Evolutionary conservation across 108 stramenopile genomes (phyloP), one percentile per base, ranked within the genome.

Genomic region (Epipyxis sp.): DNA sequence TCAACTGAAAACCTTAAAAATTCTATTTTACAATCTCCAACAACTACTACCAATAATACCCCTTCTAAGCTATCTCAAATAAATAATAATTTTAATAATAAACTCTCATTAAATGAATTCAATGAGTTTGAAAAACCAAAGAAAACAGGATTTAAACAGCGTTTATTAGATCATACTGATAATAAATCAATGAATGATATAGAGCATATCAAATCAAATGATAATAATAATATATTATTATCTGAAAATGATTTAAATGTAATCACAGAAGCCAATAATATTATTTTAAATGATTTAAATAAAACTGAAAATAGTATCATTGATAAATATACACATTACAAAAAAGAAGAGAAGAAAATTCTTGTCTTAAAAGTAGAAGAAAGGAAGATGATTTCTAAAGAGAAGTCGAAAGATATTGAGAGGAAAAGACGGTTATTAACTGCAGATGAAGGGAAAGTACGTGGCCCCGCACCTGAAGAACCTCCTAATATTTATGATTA

Each of bases 401-500:
- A 68, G 65, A 37, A 41, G 20, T 68, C 65, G 20, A 20, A 6
- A 6, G 32, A 74, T 27, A 74, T 74, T 74, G 71, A 74, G 34
- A 37, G 71, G n/a, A 74, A 74, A 57, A 13, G 71, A 35, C 71
- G 71, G 3, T 39, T 74, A 42, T 57, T 74, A 32, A 37, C 10
- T 74, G 32, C 40, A 57, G n/a, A 13, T 27, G 71, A 74, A 74
- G 34, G 46, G 3, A 74, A 6, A 13, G 10, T 13, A 43, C 20
- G 13, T 16, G 65, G 65, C 20, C 65, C 65, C 20, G 41, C 71
- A 13, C 10, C 44, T 27, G 71, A 74, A 42, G 71, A 74, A 6
- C 6, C 3, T 10, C 13, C 3, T 13, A 74, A 74, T 57, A 42
- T 57, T 10, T 74, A 35, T 39, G 71, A 74, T 74, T 74, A 34